These are phyloP conservation scores for Botrytis fabae DNA, from an alignment of 2,329 filamentous ascomycete species.

Conservation along the genomic window DNA sequence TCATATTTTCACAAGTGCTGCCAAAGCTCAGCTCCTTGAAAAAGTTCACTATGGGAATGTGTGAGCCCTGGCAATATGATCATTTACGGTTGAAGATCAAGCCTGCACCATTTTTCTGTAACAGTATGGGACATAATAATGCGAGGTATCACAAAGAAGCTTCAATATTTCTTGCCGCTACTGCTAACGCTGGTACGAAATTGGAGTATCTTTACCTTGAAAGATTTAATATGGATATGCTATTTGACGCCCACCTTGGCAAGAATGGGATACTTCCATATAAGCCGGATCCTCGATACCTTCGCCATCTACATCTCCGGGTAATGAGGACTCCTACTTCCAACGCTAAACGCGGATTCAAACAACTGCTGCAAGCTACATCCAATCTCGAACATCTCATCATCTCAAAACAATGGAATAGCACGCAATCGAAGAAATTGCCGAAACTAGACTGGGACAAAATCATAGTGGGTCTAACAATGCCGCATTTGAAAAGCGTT, in stretches of 20 bases:
- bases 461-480: not conserved
- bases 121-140: not conserved
- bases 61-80: fast-evolving
- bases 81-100: not conserved
- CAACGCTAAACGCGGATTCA: not conserved
- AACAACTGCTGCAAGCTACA: not conserved
- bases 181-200: not conserved
- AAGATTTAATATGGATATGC: fast-evolving
- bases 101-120: fast-evolving
- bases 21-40: not conserved
- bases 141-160: not conserved
- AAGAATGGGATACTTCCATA: not conserved
- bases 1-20: not conserved
- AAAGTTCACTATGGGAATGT: fast-evolving
- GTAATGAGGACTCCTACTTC: fast-evolving
- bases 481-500: not conserved
- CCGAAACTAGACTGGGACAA: not conserved
- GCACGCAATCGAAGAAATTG: too few species aligned
- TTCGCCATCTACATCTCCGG: not conserved
- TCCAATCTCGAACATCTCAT: not conserved
- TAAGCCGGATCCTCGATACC: not conserved
- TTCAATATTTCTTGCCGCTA: not conserved
- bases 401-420: too few species aligned
- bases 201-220: not conserved
- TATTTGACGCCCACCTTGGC: not conserved